Evolutionary conservation across 2,329 filamentous ascomycete species (phyloP).

Genomic region (Hirsutella thompsonii): DNA sequence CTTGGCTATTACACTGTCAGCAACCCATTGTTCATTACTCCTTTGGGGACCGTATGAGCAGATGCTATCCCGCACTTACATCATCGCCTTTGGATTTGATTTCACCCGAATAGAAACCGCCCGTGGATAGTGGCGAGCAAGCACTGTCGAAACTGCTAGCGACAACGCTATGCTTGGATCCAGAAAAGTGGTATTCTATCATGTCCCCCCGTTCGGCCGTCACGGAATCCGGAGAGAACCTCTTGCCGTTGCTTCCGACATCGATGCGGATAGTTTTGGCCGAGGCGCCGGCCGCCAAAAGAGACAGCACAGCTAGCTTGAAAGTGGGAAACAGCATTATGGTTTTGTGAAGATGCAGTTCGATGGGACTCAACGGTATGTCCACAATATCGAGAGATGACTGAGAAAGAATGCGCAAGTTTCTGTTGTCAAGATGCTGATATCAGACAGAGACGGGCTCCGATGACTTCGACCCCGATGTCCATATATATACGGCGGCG

Average conservation of each 20-base stretch:
- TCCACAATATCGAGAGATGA: too few species aligned
- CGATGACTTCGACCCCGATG: not conserved
- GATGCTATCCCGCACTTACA: not conserved
- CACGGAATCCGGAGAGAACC: constrained; percentile 22
- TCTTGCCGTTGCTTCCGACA: constrained; percentile 32
- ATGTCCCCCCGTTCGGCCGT: constrained; percentile 28
- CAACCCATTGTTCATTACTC: not conserved
- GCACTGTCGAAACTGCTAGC: constrained; percentile 33
- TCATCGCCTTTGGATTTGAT: constrained; percentile 1
- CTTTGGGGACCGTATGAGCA: not conserved
- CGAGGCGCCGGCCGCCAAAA: constrained; percentile 4
- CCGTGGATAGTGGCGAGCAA: constrained; percentile 24
- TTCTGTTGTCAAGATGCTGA: not conserved
- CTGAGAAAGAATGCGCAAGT: not conserved
- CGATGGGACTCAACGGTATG: not conserved
- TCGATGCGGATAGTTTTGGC: constrained; percentile 29
- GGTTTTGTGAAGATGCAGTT: not conserved
- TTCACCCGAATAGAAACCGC: constrained; percentile 8
- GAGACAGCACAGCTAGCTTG: constrained; percentile 4
- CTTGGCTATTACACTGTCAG: constrained; percentile 3
- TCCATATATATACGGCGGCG: not conserved
- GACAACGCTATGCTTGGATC: constrained; percentile 31
- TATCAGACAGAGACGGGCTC: not conserved
- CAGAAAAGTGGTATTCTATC: constrained; percentile 36
- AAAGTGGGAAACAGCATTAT: constrained; percentile 7